Conservation (phyloP, 2,329 filamentous ascomycete species). For the Ceratocystis variospora region DNA sequence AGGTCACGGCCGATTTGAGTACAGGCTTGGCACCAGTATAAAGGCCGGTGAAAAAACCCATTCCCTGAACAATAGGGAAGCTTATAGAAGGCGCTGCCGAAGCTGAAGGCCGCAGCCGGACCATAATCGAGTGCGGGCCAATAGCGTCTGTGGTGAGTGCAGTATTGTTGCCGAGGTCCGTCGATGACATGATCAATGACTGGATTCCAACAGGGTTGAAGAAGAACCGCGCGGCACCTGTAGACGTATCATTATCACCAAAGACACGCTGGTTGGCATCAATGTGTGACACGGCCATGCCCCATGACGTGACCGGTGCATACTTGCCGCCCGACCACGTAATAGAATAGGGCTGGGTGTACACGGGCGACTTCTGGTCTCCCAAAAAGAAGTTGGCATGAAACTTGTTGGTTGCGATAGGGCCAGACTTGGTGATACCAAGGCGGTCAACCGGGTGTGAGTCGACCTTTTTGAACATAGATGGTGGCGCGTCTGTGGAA, state of each 20-base stretch:
- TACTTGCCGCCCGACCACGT: constrained; percentile 53
- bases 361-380: constrained; percentile 53
- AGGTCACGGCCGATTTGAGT: constrained; percentile 62
- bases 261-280: constrained; percentile 54
- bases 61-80: constrained; percentile 78
- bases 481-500: constrained; percentile 37
- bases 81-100: constrained; percentile 47
- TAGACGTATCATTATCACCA: constrained; percentile 42
- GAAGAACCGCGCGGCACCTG: constrained; percentile 55
- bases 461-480: constrained; percentile 32
- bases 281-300: constrained; percentile 62
- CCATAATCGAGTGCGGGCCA: constrained; percentile 48
- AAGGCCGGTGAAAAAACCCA: constrained; percentile 69
- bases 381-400: constrained; percentile 70
- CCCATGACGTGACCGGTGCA: constrained; percentile 28
- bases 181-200: constrained; percentile 65
- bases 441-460: constrained; percentile 47
- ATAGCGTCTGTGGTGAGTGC: constrained; percentile 39
- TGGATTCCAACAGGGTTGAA: constrained; percentile 72
- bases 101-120: constrained; percentile 48
- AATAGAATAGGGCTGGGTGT: constrained; percentile 62
- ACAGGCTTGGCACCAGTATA: constrained; percentile 58
- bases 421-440: constrained; percentile 35
- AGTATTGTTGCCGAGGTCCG: constrained; percentile 50
- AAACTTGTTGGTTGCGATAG: constrained; percentile 66